Conservation (phyloP, 2,329 filamentous ascomycete species). For the Pseudogymnoascus sp. region DNA sequence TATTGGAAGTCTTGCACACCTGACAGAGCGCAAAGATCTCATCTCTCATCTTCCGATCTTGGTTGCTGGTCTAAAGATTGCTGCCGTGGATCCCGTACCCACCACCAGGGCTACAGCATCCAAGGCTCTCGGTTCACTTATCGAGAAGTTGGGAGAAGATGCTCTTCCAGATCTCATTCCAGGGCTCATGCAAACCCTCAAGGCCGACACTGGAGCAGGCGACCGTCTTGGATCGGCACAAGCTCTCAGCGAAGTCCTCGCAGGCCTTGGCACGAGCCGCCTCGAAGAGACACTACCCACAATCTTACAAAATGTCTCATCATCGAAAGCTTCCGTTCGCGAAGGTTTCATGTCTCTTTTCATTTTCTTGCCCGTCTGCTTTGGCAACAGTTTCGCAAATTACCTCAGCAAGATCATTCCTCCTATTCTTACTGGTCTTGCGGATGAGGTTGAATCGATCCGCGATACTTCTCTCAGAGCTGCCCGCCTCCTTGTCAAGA, state of each 20-base stretch:
- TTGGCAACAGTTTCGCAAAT: constrained; percentile 95
- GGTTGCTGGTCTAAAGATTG: constrained; percentile 79
- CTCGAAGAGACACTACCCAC: constrained; percentile 94
- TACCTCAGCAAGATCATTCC: constrained; percentile 95
- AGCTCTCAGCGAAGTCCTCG: constrained; percentile 91
- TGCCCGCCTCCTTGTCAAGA: constrained; percentile 91
- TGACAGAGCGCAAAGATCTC: constrained; percentile 93
- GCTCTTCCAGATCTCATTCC: constrained; percentile 94
- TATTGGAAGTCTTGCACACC: constrained; percentile 92
- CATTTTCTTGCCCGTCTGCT: constrained; percentile 97
- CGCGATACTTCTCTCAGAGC: constrained; percentile 93
- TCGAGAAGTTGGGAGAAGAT: constrained; percentile 97
- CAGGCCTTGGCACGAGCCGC: constrained; percentile 83
- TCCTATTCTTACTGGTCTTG: constrained; percentile 85
- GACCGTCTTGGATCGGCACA: constrained; percentile 94
- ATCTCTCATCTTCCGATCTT: constrained; percentile 85
- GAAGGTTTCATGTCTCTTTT: constrained; percentile 99
- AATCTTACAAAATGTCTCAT: constrained; percentile 91
- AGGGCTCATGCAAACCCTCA: constrained; percentile 93
- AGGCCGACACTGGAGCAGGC: constrained; percentile 92
- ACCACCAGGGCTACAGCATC: constrained; percentile 94
- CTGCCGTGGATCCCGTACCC: constrained; percentile 90
- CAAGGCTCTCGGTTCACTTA: constrained; percentile 88
- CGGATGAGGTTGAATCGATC: constrained; percentile 93
- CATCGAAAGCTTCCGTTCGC: constrained; percentile 79